Evolutionary conservation across 2,329 filamentous ascomycete species (phyloP), one percentile per base, ranked within the genome.

Genomic region (Fusarium domesticum): DNA sequence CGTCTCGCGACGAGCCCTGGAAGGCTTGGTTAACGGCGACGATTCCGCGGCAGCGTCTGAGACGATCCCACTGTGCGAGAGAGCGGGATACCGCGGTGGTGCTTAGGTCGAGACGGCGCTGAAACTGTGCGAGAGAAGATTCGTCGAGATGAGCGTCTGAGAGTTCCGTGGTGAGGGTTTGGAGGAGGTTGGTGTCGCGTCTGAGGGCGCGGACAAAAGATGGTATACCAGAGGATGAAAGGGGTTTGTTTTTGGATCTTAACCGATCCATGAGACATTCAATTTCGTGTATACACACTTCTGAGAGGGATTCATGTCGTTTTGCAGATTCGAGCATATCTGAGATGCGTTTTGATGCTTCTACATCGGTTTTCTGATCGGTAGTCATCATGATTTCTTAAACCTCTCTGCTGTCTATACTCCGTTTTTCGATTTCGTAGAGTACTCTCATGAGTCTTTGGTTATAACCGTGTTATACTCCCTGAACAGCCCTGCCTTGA

Each of bases 11-110:
- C 4, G 61, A 63, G n/a, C 61, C 64, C 17, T 65, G 63, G 35
- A 69, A 67, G 0, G 60, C 49, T 34, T 61, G 61, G 32, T 65
- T 62, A 23, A 68, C 37, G 31, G 60, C 59, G 23, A 65, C 54
- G 30, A 69, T 54, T 20, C 51, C 42, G 33, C 47, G 54, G 19
- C 62, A 66, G 19, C 60, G 59, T 41, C 66, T 68, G 33, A 69
- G 56, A 6, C 61, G 52, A 25, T 54, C 49, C 67, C 67, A 69
- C 15, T 64, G 63, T 5, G 50, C 39, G 5, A 45, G 42, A 7
- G 39, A 44, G 14, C 63, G 62, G 19, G 45, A 51, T 10, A 51
- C 32, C 12, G 58, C 42, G 14, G 53, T 62, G 14, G 44, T 48
- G 28, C 55, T 52, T 6, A 56, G 50, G 10, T 65, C 58, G 6